Percentiles rank a stretch among this genome's conserved stretches.
Conservation (phyloP, 1,284 basidiomycete genomes). For the Gymnopus androsaceus region DNA sequence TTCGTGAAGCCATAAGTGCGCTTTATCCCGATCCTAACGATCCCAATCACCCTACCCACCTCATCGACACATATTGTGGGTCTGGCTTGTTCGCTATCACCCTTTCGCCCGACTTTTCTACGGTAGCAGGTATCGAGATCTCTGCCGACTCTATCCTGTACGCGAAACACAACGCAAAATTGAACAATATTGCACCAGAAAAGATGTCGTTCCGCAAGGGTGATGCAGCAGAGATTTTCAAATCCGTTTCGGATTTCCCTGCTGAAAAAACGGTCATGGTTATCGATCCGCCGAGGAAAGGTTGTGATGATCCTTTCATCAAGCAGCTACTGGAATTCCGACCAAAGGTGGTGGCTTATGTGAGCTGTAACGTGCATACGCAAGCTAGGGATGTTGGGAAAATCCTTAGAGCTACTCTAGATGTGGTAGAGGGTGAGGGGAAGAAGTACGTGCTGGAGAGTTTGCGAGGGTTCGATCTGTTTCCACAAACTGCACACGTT, state of each 20-base stretch:
- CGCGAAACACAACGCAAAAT: slow-evolving; percentile 78
- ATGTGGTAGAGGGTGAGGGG: slow-evolving; percentile 40
- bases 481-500: slow-evolving; percentile 92
- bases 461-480: slow-evolving; percentile 86
- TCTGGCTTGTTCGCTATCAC: slow-evolving; percentile 91
- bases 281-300: slow-evolving; percentile 90
- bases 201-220: slow-evolving; percentile 66
- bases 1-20: slow-evolving; percentile 73
- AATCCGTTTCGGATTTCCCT: slow-evolving; percentile 68
- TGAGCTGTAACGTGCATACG: slow-evolving; percentile 92
- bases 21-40: slow-evolving; percentile 22
- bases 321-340: slow-evolving; percentile 76
- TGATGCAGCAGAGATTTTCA: slow-evolving; percentile 73
- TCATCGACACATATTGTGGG: slow-evolving; percentile 92
- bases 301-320: slow-evolving; percentile 83
- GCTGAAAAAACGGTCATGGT: slow-evolving; percentile 69
- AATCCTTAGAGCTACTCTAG: slow-evolving; percentile 54
- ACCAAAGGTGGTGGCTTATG: slow-evolving; percentile 79
- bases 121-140: slow-evolving; percentile 91
- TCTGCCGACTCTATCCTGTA: slow-evolving; percentile 75
- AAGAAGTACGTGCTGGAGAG: slow-evolving; percentile 72
- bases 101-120: slow-evolving; percentile 76
- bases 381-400: slow-evolving; percentile 84
- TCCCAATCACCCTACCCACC: slow-evolving; percentile 61
- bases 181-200: slow-evolving; percentile 62